Conservation (phyloP, 495 filamentous ascomycete species). For the Aspergillus coremiiformis region DNA sequence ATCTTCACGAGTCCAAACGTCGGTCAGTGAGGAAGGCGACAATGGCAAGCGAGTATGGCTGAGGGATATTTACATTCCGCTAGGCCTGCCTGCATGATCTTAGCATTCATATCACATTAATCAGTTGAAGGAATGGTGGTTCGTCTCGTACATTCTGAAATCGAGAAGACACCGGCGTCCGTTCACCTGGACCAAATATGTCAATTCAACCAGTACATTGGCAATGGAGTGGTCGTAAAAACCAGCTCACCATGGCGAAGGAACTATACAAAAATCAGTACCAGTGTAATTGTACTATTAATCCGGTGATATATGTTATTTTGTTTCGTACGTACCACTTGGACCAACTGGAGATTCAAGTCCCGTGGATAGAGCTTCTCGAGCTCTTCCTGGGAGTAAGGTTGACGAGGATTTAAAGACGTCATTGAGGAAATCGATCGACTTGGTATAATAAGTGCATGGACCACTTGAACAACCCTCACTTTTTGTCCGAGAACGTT, state of each 20-base stretch:
- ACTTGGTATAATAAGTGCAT: background rate
- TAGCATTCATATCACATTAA: constrained; percentile 12
- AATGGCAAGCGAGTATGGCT: background rate
- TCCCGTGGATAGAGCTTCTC: constrained; percentile 67
- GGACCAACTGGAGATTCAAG: constrained; percentile 80
- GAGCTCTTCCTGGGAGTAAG: constrained; percentile 79
- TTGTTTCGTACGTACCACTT: constrained; percentile 52
- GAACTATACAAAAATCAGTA: constrained; percentile 37
- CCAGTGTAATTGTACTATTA: background rate
- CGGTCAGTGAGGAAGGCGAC: constrained; percentile 12
- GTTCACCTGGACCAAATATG: constrained; percentile 50
- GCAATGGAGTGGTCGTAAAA: background rate
- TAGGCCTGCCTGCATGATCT: constrained; percentile 56
- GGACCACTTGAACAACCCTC: too few relatives aligned
- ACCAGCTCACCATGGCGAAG: constrained; percentile 66
- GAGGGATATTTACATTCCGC: constrained; percentile 46
- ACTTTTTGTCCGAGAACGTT: too few relatives aligned
- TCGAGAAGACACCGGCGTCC: constrained; percentile 75
- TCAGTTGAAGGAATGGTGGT: constrained; percentile 3
- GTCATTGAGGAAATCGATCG: constrained; percentile 55
- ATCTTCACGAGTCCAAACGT: constrained; percentile 32
- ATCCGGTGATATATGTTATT: background rate
- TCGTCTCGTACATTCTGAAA: constrained; percentile 65
- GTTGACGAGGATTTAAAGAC: constrained; percentile 60
- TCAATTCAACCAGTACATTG: background rate